Percentiles rank a stretch among this genome's conserved stretches.
Evolutionary conservation across 371 early-diverging fungal species (phyloP).

Genomic region (Rhizopus arrhizus): DNA sequence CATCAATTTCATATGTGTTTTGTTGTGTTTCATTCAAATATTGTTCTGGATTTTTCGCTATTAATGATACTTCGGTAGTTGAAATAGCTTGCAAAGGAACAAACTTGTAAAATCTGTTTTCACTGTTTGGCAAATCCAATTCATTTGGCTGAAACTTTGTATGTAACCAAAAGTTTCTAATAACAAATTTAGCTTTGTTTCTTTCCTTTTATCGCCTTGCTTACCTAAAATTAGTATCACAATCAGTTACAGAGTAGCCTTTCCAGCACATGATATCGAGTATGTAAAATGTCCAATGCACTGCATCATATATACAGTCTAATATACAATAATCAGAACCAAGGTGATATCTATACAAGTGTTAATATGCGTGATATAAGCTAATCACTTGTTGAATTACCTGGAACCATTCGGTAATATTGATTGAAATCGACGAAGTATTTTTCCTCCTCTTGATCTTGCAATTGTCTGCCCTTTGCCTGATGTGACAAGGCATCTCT

Average conservation of each 20-base stretch:
- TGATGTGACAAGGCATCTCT: conserved; percentile 62
- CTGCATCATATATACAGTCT: conserved; percentile 64
- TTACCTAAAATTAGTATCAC: conserved; percentile 67
- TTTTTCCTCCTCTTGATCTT: conserved; percentile 39
- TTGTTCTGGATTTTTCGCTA: conserved; percentile 21
- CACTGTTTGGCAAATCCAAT: conserved; percentile 41
- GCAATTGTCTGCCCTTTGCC: conserved; percentile 43
- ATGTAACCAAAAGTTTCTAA: conserved; percentile 54
- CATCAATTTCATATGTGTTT: conserved; percentile 50
- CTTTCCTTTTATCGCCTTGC: too few species aligned
- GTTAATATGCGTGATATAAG: not conserved
- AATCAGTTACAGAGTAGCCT: conserved; percentile 63
- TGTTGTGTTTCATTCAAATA: conserved; percentile 31
- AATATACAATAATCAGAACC: conserved; percentile 60
- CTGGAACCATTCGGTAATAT: conserved; percentile 60
- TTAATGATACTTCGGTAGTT: conserved; percentile 25
- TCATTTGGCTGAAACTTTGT: conserved; percentile 51
- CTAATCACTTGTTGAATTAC: not conserved
- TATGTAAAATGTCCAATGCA: conserved; percentile 61
- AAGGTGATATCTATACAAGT: conserved; percentile 4
- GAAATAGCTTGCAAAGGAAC: conserved; percentile 31
- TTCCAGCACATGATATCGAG: conserved; percentile 70
- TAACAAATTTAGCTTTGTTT: too few species aligned
- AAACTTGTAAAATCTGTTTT: conserved; percentile 44
- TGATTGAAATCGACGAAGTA: conserved; percentile 57